Base-by-base conservation (phyloP, 495 filamentous ascomycete genomes). In the Hypoxylon cercidicola region DNA sequence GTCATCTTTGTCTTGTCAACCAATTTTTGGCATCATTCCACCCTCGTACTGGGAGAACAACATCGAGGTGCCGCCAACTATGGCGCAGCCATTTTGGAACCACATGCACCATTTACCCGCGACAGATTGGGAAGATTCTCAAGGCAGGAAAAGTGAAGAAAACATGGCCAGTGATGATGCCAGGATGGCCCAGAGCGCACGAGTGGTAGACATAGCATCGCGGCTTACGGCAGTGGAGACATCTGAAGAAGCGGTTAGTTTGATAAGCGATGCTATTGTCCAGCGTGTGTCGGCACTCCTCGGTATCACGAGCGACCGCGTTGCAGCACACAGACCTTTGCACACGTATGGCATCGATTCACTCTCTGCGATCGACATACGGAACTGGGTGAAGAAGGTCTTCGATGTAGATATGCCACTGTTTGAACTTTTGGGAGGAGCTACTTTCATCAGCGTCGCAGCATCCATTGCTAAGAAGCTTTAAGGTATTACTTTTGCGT, bases 311-410 rank as follows among this genome's bases (percentile, higher is more conserved):
- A 20, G 47, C 41, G 56, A 69, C n/a, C 35, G 20, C 35, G 58
- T n/a, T n/a, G n/a, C n/a, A n/a, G n/a, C n/a, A 65, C 30, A 50
- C 76, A 6, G 73, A 75, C 28, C 21, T 52, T 4, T 19, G 13
- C 64, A 73, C 16, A 47, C 56, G 6, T 77, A 75, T 56, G 76
- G 76, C 9, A 68, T 80, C 11, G 78, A 81, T 48, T 80, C 78
- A 1, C 62, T 81, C 13, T 72, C 77, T 28, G 75, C 72, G 0
- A 71, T 78, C 4, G 76, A 76, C 6, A 62, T 81, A 16, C 70
- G 72, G 15, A 78, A 77, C 41, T 81, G 78, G 78, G 60, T 79
- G 3, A 64, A 45, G 8, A 70, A 74, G 48, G 69, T 72, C 32
- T 63, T 75, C 8, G 58, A 72, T 20, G 67, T 68, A 11, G 63